Evolutionary conservation across 2,329 filamentous ascomycete genomes (phyloP).

Genomic region (Penicillium paneum): DNA sequence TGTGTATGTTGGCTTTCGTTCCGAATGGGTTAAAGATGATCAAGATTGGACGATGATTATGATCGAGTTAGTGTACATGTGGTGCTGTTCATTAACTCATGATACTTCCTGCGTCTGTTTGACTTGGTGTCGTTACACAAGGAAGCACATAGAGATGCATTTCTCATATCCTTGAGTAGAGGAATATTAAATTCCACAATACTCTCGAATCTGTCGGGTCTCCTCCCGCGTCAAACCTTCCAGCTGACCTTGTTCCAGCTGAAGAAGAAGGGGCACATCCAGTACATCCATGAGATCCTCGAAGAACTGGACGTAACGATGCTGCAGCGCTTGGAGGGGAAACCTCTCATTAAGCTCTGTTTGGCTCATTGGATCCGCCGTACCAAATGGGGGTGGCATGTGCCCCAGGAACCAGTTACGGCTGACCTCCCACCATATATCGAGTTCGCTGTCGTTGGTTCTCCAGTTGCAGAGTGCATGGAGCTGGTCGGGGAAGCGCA

Average conservation of each 20-base stretch:
- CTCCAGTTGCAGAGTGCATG: slow-evolving; percentile 49
- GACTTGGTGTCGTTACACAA: not conserved
- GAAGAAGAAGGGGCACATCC: slow-evolving; percentile 49
- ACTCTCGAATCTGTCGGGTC: slow-evolving; percentile 23
- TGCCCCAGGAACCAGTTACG: slow-evolving; percentile 18
- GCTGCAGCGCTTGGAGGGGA: slow-evolving; percentile 21
- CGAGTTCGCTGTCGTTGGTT: slow-evolving; percentile 25
- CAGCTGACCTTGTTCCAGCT: slow-evolving; percentile 51
- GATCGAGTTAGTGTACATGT: not conserved
- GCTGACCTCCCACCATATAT: slow-evolving; percentile 35
- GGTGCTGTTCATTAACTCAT: not conserved
- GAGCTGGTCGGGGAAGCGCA: slow-evolving; percentile 35
- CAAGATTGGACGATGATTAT: not conserved
- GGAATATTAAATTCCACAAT: not conserved
- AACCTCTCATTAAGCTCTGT: slow-evolving; percentile 25
- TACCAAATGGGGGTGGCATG: slow-evolving; percentile 15
- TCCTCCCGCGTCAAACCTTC: slow-evolving; percentile 38
- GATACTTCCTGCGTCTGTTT: not conserved
- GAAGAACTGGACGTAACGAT: slow-evolving; percentile 42
- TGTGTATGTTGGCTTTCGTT: not conserved
- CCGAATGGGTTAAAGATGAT: not conserved
- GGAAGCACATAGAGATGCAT: not conserved
- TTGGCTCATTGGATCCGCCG: slow-evolving; percentile 18
- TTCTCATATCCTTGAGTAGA: not conserved
- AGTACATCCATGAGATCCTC: slow-evolving; percentile 43